Evolutionary conservation across 495 filamentous ascomycete species (phyloP), one percentile per base, ranked within the genome.

Genomic region (Apiosordaria backusii): DNA sequence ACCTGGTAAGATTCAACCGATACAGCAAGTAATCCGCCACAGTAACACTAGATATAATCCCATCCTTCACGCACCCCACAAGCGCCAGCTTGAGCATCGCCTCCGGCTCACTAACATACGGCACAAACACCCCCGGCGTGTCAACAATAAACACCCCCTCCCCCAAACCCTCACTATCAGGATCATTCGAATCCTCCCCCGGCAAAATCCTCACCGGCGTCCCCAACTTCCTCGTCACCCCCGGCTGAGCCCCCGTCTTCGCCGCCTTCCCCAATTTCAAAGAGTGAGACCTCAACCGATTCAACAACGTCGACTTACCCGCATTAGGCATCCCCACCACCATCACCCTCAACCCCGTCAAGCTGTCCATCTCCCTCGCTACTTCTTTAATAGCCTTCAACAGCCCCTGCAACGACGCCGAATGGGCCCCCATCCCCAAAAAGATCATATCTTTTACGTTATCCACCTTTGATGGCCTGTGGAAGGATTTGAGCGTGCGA

Each of bases 241-340:
- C 95, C 1, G 95, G 94, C 66, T 97, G 88, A 6, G 87, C 87
- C 4, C 96, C 96, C 0, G 93, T 97, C 62, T 79, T 80, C 57
- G 93, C 88, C 9, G 87, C 96, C 76, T 97, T 97, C 22, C 67
- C 58, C 15, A 89, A 86, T 19, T 82, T 76, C 65, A 90, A 80
- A 55, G 93, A 90, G 19, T 81, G 77, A 22, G 81, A 83, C 10
- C 96, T 89, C 50, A 99, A 82, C 26, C 89, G 84, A 76, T 99
- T 99, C 24, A 99, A 87, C 16, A 99, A 82, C 0, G 94, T 92
- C 23, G 91, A 96, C 77, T 99, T 92, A 1, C 90, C 95, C 0
- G 95, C 91, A 77, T 99, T 99, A 5, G 95, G 95, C 94, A 99
- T 97, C 26, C 95, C 95, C 19, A 97, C 93, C 0, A 98, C 86